These are phyloP conservation scores for Didymella sp. DNA, from an alignment of 2,329 filamentous ascomycete species.

Conservation along the genomic window DNA sequence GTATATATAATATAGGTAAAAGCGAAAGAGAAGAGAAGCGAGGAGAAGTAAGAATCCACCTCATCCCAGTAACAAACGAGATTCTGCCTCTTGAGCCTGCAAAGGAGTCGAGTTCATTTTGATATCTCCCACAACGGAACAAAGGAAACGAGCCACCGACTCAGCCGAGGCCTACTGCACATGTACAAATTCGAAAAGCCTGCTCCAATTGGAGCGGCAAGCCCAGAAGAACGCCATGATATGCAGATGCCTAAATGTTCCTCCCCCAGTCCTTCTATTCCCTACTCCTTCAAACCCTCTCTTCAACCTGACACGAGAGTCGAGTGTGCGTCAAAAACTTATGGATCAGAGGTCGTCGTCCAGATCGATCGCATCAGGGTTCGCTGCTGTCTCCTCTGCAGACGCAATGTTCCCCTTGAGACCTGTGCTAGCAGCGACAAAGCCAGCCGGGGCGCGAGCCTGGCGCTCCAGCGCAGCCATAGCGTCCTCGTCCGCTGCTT, in stretches of 20 bases:
- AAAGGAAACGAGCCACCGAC: not conserved
- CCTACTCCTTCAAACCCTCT: not conserved
- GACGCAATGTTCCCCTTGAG: constrained; percentile 67
- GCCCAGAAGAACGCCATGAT: not conserved
- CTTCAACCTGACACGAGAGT: not conserved
- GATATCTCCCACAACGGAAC: not conserved
- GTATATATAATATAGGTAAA: not conserved
- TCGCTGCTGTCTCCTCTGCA: constrained; percentile 60
- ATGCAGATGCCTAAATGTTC: not conserved
- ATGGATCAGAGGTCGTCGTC: constrained; percentile 58
- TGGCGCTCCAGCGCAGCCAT: constrained; percentile 91
- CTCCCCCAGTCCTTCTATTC: not conserved
- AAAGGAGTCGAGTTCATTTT: not conserved
- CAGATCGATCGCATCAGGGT: constrained; percentile 86
- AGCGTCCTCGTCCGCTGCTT: constrained; percentile 70
- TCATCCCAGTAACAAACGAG: not conserved
- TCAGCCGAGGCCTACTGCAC: not conserved
- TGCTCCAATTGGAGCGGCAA: not conserved
- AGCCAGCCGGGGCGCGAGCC: constrained; percentile 85
- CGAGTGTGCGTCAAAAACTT: not conserved
- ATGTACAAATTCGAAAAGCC: not conserved
- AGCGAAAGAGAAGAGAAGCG: not conserved
- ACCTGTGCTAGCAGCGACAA: constrained; percentile 84
- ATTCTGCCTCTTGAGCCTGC: not conserved
- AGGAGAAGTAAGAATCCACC: not conserved